Base-by-base conservation (phyloP, 495 filamentous ascomycete genomes). In the Podospora sp. region DNA sequence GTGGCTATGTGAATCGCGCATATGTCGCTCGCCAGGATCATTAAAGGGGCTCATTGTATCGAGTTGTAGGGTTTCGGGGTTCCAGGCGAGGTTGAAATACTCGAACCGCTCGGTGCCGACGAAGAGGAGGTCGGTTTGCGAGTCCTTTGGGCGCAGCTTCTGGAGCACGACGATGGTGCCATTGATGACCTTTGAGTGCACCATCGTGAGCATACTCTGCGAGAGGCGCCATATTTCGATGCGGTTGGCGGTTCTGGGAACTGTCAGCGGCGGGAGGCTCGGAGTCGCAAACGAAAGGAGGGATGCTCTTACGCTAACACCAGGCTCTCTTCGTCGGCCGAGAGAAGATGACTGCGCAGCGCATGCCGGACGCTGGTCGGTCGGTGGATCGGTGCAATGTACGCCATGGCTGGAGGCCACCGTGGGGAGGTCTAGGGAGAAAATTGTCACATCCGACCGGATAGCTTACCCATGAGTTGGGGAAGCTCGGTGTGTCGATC, bases 81-180 rank as follows among this genome's bases (percentile, higher is more conserved):
- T 89, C 95, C 95, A 99, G 0, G 83, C 87, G 18, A 97, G 77
- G 6, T 92, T 95, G 74, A 97, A 97, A 78, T 96, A 97, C 65
- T 90, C 88, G 71, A 89, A 91, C 62, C 91, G 88, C 73, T 96
- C 90, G 12, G 95, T 97, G 35, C 92, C 94, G 67, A 99, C 84
- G 75, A 99, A 96, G 69, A 99, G 87, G 70, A 98, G 88, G 69
- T 97, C 93, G 9, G 89, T 94, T 6, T 80, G 73, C 20, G 91
- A 86, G 71, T 90, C 84, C 21, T 85, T 84, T 14, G 94, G 95
- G 0, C 86, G 88, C 21, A 99, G 82, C 69, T 89, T 91, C 65
- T 93, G 87, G 50, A 99, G 86, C 80, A 97, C 92, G 0, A 90
- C 88, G 62, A 98, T 87, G 70, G 87, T 89, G 71, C 94, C 96